phyloP scores from a whole-genome alignment of 1,139 yeast genomes.

The Wickerhamiella infanticola region DNA sequence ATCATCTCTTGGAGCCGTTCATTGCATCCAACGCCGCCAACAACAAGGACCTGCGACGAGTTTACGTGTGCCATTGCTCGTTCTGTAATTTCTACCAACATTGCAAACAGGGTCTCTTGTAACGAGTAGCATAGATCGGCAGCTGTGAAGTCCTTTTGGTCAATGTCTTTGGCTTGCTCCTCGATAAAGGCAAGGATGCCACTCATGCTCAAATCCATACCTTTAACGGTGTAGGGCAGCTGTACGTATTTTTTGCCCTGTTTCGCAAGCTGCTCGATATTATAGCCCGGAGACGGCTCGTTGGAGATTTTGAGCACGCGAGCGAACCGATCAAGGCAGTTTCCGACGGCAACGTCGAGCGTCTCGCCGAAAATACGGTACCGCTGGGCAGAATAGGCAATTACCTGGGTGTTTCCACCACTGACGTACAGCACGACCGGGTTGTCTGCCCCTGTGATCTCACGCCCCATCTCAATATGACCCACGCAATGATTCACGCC shows the following conservation, averaged over 20 bases:
- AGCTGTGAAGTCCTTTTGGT: constrained; percentile 44
- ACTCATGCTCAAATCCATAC: constrained; percentile 96
- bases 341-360: constrained; percentile 91
- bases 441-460: constrained; percentile 85
- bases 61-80: constrained; percentile 98
- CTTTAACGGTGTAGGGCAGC: constrained; percentile 90
- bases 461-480: constrained; percentile 98
- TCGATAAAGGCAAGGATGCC: constrained; percentile 85
- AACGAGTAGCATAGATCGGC: constrained; percentile 87
- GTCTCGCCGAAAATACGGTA: constrained; percentile 96
- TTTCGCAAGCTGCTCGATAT: constrained; percentile 87
- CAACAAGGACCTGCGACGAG: constrained; percentile 76
- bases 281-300: constrained; percentile 94
- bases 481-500: constrained; percentile 98
- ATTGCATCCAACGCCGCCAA: constrained; percentile 97
- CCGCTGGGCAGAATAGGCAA: constrained; percentile 85
- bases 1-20: constrained; percentile 88
- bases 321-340: constrained; percentile 91
- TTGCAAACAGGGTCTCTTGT: constrained; percentile 84
- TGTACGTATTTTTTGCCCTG: constrained; percentile 48
- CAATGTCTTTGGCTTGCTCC: constrained; percentile 55
- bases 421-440: constrained; percentile 94
- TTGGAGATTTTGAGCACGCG: constrained; percentile 76
- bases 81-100: constrained; percentile 96
- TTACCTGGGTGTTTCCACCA: constrained; percentile 97